These are phyloP conservation scores for Aspergillus indologenus DNA, from an alignment of 495 filamentous ascomycete genomes.

Conservation along the genomic window DNA sequence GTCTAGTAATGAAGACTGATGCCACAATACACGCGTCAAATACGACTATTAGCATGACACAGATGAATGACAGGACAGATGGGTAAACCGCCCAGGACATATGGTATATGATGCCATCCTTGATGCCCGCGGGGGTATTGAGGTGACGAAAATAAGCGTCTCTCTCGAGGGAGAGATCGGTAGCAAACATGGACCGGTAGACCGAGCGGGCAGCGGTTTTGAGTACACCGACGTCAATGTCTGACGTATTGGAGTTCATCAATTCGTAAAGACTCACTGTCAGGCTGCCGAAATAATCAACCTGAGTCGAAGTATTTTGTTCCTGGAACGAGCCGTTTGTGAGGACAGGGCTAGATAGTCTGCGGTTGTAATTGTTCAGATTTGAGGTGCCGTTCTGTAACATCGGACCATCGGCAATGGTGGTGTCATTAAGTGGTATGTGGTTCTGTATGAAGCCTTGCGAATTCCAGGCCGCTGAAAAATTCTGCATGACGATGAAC, in stretches of 20 bases:
- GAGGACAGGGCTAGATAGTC: not conserved
- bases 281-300: conserved; percentile 6
- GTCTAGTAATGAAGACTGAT: conserved; percentile 7
- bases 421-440: conserved; percentile 1
- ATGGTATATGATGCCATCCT: conserved; percentile 1
- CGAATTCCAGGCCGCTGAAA: not conserved
- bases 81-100: conserved; percentile 4
- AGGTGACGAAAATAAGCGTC: conserved; percentile 2
- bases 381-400: conserved; percentile 1
- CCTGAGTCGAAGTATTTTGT: not conserved
- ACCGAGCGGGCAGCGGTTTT: not conserved
- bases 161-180: conserved; percentile 5
- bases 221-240: not conserved
- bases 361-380: conserved; percentile 1
- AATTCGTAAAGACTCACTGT: conserved; percentile 1
- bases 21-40: conserved; percentile 6
- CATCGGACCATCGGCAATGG: not conserved
- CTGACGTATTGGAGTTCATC: conserved; percentile 1
- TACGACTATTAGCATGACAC: conserved; percentile 1
- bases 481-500: conserved; percentile 1
- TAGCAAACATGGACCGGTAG: conserved; percentile 5
- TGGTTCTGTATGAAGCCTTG: conserved; percentile 2
- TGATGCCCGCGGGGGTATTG: not conserved
- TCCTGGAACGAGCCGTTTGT: not conserved
- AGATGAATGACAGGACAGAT: not conserved